Evolutionary conservation across 1,284 basidiomycete genomes (phyloP).

Genomic region (Cutaneotrichosporon cavernicola): DNA sequence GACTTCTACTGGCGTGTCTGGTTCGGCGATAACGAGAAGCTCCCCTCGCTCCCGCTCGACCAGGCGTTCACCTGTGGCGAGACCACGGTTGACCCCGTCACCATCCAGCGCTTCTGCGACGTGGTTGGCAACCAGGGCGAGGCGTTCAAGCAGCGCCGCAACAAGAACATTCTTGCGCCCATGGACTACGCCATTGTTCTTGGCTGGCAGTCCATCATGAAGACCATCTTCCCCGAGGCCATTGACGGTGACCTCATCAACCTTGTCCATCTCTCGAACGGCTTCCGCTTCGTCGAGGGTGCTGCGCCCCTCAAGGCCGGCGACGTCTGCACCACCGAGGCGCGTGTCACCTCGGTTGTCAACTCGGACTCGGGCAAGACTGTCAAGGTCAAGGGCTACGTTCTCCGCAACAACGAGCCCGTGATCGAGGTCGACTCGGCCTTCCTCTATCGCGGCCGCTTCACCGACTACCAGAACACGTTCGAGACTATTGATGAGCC

Average conservation of each 20-base stretch:
- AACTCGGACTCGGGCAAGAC: slow-evolving; percentile 92
- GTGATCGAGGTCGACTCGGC: slow-evolving; percentile 92
- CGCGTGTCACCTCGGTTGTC: slow-evolving; percentile 81
- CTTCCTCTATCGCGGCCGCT: slow-evolving; percentile 95
- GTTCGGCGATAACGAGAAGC: slow-evolving; percentile 78
- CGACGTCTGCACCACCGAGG: slow-evolving; percentile 86
- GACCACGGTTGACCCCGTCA: slow-evolving; percentile 70
- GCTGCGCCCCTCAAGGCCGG: slow-evolving; percentile 75
- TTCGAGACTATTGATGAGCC: slow-evolving; percentile 89
- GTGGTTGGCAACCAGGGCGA: slow-evolving; percentile 92
- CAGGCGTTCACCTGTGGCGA: slow-evolving; percentile 78
- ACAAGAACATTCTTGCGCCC: slow-evolving; percentile 72
- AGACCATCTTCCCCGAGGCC: slow-evolving; percentile 85
- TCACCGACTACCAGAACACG: slow-evolving; percentile 90
- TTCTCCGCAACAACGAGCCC: slow-evolving; percentile 69
- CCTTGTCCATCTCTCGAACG: slow-evolving; percentile 94
- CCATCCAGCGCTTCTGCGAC: slow-evolving; percentile 85
- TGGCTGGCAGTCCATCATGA: slow-evolving; percentile 98
- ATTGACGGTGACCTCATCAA: slow-evolving; percentile 93
- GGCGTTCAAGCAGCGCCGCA: slow-evolving; percentile 73
- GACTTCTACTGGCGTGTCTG: slow-evolving; percentile 95
- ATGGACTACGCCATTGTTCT: slow-evolving; percentile 99
- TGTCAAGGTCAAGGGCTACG: slow-evolving; percentile 85
- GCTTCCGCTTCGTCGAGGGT: slow-evolving; percentile 83
- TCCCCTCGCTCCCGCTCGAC: slow-evolving; percentile 72